A percentile compares a stretch with the other conserved stretches of the same genome.
phyloP scores from a whole-genome alignment of 331 rosid genomes.

The Rhamnella rubrinervis region DNA sequence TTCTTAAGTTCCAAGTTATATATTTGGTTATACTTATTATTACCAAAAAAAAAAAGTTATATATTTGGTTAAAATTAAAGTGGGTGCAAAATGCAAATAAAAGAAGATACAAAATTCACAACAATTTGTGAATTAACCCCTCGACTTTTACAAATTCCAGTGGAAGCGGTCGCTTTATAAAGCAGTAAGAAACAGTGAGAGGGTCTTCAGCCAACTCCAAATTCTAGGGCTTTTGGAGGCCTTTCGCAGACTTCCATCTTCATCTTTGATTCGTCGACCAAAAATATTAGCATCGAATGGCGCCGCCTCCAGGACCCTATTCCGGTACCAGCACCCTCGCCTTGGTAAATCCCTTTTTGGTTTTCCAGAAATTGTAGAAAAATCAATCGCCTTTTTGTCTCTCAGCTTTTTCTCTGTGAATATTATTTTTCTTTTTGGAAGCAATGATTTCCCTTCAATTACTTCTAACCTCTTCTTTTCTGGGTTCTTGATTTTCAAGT shows the following conservation, averaged over 20 bases:
- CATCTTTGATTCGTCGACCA: constrained; percentile 8
- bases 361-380: not conserved
- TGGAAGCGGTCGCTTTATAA: not conserved
- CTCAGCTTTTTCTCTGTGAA: not conserved
- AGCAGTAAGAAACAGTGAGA: not conserved
- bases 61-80: too few relatives aligned
- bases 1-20: too few relatives aligned
- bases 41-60: too few relatives aligned
- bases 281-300: constrained; percentile 32
- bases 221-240: constrained; percentile 14
- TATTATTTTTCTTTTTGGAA: not conserved
- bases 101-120: not conserved
- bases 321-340: constrained; percentile 86
- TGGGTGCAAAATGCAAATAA: too few relatives aligned
- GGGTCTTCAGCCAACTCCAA: not conserved
- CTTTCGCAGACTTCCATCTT: constrained; percentile 8
- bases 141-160: not conserved
- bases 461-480: not conserved
- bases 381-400: not conserved
- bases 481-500: not conserved
- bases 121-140: not conserved
- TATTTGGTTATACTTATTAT: too few relatives aligned
- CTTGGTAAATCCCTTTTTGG: constrained; percentile 37
- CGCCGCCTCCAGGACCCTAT: constrained; percentile 80
- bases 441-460: not conserved